Evolutionary conservation across 345 rosid genomes (phyloP), one percentile per base, ranked within the genome.

Genomic region (Salix suchowensis): DNA sequence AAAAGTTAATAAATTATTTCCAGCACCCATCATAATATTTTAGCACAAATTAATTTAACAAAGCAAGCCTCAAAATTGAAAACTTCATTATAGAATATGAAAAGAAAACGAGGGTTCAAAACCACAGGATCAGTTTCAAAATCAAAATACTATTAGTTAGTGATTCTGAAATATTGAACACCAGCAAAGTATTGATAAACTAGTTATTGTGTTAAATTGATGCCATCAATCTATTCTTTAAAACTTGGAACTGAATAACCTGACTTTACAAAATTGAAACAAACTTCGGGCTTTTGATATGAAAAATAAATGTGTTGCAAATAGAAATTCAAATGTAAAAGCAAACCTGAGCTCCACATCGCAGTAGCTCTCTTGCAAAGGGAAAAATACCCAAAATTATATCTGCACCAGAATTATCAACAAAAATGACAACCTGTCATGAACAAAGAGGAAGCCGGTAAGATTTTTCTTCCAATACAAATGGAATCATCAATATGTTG

Each of bases 341-440:
- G 74, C 46, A 68, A 81, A 94, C 99, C 97, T 91, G 91, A 80
- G 94, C 90, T 80, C 99, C 99, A 77, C 71, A 82, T 40, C 88
- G 90, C 61, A 96, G 90, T 81, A 96, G 87, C 77, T 96, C 99
- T 84, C 99, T 94, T 42, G 92, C 93, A 77, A 96, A 94, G 11
- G 98, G 98, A 65, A 96, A 84, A 73, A 96, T 90, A 72, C 99
- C 99, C 89, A 94, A 83, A 82, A 96, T 88, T 44, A 96, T 89
- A 86, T 96, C 98, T 28, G 99, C 99, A 76, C 99, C 98, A 83
- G 99, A 94, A 82, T 96, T 94, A 79, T 96, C 98, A 69, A 94
- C 97, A 87, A 91, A 96, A 75, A 96, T 96, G 81, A 92, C 83
- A 67, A 89, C 97, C 99, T 96, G 93, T 40, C 71, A 83, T 23